These are phyloP conservation scores for Cladorrhinum sp. DNA, from an alignment of 2,329 filamentous ascomycete species.

Conservation along the genomic window DNA sequence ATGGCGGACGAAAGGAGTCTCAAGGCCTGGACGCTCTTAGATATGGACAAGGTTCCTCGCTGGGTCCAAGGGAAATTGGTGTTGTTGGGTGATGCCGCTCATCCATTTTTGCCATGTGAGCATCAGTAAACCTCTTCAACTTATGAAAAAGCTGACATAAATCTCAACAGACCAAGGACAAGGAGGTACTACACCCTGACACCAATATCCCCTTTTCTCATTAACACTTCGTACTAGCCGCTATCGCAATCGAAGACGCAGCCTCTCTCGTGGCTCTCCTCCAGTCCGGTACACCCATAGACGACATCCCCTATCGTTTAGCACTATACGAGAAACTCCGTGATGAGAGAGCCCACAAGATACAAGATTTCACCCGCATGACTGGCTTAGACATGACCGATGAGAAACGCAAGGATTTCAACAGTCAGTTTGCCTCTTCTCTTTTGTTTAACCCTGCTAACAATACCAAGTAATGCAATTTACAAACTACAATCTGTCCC, in stretches of 20 bases:
- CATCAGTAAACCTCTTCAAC: too few relatives aligned
- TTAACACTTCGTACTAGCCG: not conserved
- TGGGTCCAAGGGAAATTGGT: conserved; percentile 14
- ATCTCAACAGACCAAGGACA: conserved; percentile 10
- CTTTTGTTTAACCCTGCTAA: not conserved
- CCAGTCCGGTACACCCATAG: not conserved
- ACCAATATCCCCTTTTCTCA: too few relatives aligned
- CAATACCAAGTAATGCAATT: conserved; percentile 32
- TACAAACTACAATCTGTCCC: conserved; percentile 52
- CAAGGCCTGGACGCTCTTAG: conserved; percentile 15
- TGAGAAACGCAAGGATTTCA: conserved; percentile 5
- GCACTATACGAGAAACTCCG: conserved; percentile 16
- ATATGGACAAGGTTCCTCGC: conserved; percentile 14
- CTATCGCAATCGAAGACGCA: conserved; percentile 16
- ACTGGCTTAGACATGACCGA: conserved; percentile 10
- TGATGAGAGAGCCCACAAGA: conserved; percentile 19
- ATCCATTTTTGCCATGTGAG: conserved; percentile 11
- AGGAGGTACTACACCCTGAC: too few relatives aligned
- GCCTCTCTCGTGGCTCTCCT: conserved; percentile 5
- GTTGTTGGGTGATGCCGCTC: conserved; percentile 15
- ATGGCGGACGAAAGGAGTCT: conserved; percentile 9
- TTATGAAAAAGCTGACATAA: not conserved
- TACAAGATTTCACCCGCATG: conserved; percentile 19
- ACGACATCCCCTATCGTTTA: conserved; percentile 12
- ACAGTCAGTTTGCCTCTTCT: conserved; percentile 6